Evolutionary conservation across 768 basidiomycete genomes (phyloP).

Genomic region (Mycena capillaripes): DNA sequence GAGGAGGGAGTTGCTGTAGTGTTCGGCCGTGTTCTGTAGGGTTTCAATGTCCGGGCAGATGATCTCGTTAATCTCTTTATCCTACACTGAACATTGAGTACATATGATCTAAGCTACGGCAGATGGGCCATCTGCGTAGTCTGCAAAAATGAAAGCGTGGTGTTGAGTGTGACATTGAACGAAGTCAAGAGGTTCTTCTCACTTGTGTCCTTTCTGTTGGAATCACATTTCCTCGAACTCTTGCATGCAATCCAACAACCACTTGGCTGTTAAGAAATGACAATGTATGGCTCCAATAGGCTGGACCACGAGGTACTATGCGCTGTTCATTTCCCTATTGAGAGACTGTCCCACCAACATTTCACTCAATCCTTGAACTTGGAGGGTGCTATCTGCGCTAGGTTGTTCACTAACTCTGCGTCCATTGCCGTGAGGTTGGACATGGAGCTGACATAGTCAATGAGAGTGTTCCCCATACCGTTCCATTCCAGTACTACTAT

Average conservation of each 20-base stretch:
- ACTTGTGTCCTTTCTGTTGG: not conserved
- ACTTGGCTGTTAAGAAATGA: not conserved
- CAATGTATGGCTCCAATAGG: not conserved
- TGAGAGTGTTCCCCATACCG: not conserved
- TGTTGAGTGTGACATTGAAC: not conserved
- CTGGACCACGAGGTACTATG: not conserved
- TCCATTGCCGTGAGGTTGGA: not conserved
- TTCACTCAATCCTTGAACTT: not conserved
- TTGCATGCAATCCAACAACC: no score
- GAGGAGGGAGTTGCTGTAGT: not conserved
- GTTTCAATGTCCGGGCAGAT: no score
- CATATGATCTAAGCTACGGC: not conserved
- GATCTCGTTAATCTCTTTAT: not conserved
- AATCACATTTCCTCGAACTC: slow-evolving; percentile 21
- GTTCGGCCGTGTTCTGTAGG: not conserved
- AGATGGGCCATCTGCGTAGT: not conserved
- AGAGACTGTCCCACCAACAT: slow-evolving; percentile 21
- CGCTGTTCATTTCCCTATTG: accelerated
- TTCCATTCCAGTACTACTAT: not conserved
- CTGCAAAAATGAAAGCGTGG: not conserved
- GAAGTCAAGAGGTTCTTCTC: slow-evolving; percentile 13
- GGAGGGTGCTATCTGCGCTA: slow-evolving; percentile 11
- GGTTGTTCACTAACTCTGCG: not conserved
- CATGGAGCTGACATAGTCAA: not conserved
- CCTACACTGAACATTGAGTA: not conserved